Base-by-base conservation (phyloP, 805 yeast species). In the Pichia sporocuriosa region DNA sequence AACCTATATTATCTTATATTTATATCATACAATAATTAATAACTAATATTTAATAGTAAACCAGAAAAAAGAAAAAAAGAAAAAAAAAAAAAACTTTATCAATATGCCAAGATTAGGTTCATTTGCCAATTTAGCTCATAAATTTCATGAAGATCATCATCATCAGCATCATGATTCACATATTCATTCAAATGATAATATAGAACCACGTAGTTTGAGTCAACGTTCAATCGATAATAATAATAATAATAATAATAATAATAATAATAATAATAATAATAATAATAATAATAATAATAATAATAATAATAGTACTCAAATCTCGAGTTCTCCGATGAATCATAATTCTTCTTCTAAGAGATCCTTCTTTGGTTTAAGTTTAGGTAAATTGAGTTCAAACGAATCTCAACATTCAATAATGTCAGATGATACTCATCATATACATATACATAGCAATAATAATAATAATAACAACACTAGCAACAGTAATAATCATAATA, bases 31-130 rank as follows among this genome's bases (percentile, higher is more conserved):
- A n/a, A n/a, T n/a, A n/a, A n/a, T n/a, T n/a, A n/a, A n/a, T n/a
- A n/a, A n/a, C n/a, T n/a, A n/a, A n/a, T n/a, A n/a, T n/a, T n/a
- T n/a, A n/a, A n/a, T n/a, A n/a, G n/a, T n/a, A 24, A 4, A 24
- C 4, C 12, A 24, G 27, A 7, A 24, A 10, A 24, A n/a, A n/a
- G n/a, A n/a, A n/a, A n/a, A n/a, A n/a, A n/a, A n/a, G n/a, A n/a
- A n/a, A n/a, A n/a, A n/a, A n/a, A n/a, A n/a, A n/a, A n/a, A n/a
- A n/a, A n/a, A n/a, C n/a, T n/a, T n/a, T n/a, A n/a, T n/a, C 36
- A 31, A 4, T 26, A 57, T 57, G 61, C 61, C 61, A 17, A 49
- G 67, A 44, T 56, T 57, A 43, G 50, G 55, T 9, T 32, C 35
- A 4, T 47, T 57, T 42, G 50, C 52, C 33, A 54, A 45, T 24